Conservation (phyloP, 768 basidiomycete species). For the Podaxis sp. region DNA sequence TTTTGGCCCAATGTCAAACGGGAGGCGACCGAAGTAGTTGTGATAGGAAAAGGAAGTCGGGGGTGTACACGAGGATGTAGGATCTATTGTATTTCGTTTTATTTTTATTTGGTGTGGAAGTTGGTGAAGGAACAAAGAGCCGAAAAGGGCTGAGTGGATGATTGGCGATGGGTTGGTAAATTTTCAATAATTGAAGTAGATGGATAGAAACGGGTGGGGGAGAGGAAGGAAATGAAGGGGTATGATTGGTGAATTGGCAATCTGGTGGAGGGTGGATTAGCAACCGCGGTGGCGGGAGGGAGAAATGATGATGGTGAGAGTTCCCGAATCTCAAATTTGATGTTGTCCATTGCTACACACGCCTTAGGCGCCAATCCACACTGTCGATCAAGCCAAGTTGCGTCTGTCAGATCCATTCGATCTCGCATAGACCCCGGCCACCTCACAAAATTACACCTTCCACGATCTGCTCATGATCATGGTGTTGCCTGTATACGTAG, state of each 20-base stretch:
- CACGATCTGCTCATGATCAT: neutral
- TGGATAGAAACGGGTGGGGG: neutral
- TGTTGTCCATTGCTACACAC: neutral
- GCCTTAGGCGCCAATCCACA: neutral
- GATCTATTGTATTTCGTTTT: too few relatives aligned
- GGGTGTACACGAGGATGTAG: too few relatives aligned
- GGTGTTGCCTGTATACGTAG: neutral
- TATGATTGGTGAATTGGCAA: neutral
- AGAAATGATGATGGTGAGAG: neutral
- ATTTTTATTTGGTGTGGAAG: neutral
- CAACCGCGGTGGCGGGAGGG: constrained; percentile 1
- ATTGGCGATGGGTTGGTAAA: neutral
- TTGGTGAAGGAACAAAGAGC: neutral
- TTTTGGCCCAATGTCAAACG: neutral
- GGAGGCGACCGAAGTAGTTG: too few relatives aligned
- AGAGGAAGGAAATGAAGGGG: neutral
- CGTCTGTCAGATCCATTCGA: constrained; percentile 8
- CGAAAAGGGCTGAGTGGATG: neutral
- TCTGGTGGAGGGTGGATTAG: neutral
- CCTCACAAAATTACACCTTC: neutral
- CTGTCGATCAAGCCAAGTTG: neutral
- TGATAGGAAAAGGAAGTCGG: too few relatives aligned
- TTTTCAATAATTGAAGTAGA: neutral
- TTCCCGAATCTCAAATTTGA: constrained; percentile 1
- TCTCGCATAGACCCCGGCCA: constrained; percentile 6